Conservation (phyloP, 257 asterid species). For the Cordia subcordata region DNA sequence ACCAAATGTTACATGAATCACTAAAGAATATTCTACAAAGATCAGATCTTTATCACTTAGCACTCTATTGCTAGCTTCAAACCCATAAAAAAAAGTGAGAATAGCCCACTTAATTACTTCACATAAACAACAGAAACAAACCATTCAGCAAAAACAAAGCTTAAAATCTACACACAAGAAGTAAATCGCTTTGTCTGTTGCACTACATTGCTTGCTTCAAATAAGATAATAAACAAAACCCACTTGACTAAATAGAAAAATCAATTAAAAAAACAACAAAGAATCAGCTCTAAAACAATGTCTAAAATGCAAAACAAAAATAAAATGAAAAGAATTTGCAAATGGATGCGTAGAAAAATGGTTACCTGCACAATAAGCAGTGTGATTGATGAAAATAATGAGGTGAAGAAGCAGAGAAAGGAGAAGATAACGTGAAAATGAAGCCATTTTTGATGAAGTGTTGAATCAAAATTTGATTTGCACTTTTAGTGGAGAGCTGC, state of each 20-base stretch:
- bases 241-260: neutral
- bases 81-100: neutral
- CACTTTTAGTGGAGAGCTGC: neutral
- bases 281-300: neutral
- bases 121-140: too few relatives aligned
- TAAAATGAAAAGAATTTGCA: conserved; percentile 1
- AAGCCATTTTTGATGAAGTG: conserved; percentile 40
- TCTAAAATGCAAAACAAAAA: neutral
- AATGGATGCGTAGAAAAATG: too few relatives aligned
- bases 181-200: too few relatives aligned
- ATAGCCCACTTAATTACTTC: conserved; percentile 4
- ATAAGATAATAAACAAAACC: neutral
- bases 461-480: conserved; percentile 6
- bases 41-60: neutral
- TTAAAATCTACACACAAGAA: too few relatives aligned
- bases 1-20: neutral
- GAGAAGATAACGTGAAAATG: conserved; percentile 37
- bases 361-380: conserved; percentile 59
- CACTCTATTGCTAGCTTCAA: neutral
- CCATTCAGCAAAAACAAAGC: too few relatives aligned
- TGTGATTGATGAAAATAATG: conserved; percentile 24
- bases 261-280: too few relatives aligned
- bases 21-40: neutral
- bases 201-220: too few relatives aligned
- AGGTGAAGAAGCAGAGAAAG: conserved; percentile 53